Evolutionary conservation across 176 grass and related monocot genomes (phyloP).

Genomic region (Poa annua): DNA sequence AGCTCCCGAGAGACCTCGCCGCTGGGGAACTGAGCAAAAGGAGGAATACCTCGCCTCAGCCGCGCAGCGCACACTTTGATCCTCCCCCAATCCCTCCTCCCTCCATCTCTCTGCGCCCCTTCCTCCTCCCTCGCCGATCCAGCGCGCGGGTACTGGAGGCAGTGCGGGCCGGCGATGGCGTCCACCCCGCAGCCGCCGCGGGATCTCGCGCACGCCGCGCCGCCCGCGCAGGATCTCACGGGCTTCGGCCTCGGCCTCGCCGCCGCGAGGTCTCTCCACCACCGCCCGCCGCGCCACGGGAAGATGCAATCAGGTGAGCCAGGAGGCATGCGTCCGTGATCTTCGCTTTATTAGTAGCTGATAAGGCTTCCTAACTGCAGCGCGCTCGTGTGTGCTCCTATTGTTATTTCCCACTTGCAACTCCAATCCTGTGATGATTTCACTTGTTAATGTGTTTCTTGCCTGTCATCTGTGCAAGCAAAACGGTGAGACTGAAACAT

Average conservation of each 20-base stretch:
- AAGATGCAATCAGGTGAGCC: neutral
- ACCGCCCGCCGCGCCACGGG: neutral
- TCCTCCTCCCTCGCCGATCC: neutral
- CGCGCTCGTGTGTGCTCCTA: neutral
- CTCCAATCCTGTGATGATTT: neutral
- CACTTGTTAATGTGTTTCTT: neutral
- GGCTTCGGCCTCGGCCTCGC: constrained; percentile 13
- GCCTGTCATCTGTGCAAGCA: neutral
- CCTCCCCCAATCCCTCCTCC: neutral
- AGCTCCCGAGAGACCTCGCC: constrained; percentile 22
- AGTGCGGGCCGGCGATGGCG: constrained; percentile 4
- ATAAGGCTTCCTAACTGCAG: neutral
- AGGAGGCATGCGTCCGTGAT: neutral
- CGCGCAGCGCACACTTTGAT: constrained; percentile 1
- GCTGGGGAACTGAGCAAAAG: constrained; percentile 26
- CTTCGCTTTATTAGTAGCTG: neutral
- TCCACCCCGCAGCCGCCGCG: constrained; percentile 27
- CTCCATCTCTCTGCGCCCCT: neutral
- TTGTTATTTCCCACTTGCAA: neutral
- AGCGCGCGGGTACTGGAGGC: neutral
- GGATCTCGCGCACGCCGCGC: constrained; percentile 20
- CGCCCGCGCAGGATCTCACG: constrained; percentile 15
- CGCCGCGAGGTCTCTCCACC: constrained; percentile 1
- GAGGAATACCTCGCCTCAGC: neutral
- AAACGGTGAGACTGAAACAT: neutral